Percentiles rank a stretch among this genome's conserved stretches.
Conservation (phyloP, 129 eudicot species). For the Flaveria trinervia region DNA sequence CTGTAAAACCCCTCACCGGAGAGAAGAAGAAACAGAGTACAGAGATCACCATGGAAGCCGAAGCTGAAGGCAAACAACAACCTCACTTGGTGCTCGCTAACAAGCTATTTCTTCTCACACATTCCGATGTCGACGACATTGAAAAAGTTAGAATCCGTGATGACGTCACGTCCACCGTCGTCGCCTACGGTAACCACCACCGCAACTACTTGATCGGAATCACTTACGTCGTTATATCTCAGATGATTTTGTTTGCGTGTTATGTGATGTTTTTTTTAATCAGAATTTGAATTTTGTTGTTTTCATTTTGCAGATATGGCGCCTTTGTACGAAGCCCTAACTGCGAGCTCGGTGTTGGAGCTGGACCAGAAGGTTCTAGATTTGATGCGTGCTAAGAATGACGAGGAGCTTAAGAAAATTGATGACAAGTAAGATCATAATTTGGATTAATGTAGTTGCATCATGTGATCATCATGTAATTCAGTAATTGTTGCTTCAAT, state of each 20-base stretch:
- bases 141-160: constrained; percentile 84
- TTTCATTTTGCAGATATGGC: constrained; percentile 65
- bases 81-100: constrained; percentile 73
- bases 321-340: constrained; percentile 74
- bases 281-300: not conserved
- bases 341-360: constrained; percentile 46
- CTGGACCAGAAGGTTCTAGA: constrained; percentile 77
- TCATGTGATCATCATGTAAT: not conserved
- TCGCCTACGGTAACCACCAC: constrained; percentile 52
- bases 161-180: constrained; percentile 57
- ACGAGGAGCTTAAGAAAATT: constrained; percentile 65
- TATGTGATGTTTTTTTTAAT: not conserved
- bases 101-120: constrained; percentile 79
- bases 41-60: constrained; percentile 47
- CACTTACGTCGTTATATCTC: not conserved
- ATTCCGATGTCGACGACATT: constrained; percentile 71
- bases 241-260: not conserved
- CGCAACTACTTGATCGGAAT: constrained; percentile 7
- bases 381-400: constrained; percentile 67
- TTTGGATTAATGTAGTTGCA: constrained; percentile 54
- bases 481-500: not conserved
- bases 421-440: constrained; percentile 68
- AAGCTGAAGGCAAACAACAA: constrained; percentile 66
- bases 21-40: not conserved
- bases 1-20: not conserved